Base-by-base conservation (phyloP, 2,329 filamentous ascomycete genomes). In the Neopestalotiopsis sp. region DNA sequence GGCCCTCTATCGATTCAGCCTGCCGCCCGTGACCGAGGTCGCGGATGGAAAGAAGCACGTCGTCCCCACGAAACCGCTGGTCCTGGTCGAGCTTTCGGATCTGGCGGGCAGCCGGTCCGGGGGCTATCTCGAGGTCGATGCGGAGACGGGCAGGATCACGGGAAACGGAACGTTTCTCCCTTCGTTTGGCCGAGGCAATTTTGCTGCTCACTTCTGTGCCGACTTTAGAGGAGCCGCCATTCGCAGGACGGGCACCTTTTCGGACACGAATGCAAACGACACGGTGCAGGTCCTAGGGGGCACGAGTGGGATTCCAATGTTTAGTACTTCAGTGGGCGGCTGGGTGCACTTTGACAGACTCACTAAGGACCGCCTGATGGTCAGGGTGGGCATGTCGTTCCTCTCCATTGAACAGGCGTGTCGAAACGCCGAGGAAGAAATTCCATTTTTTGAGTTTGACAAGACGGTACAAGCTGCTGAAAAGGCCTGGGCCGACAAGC, bases 311-410 rank as follows among this genome's bases (percentile, higher is more conserved):
- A 68, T 58, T 34, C 70, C 72, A 7, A 74, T 82, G 24, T 77
- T 68, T 0, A 70, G 76, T 0, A 81, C 81, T 5, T 81, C 79
- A 30, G 83, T 80, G 0, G 91, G 91, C 13, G 88, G 86, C 1
- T 94, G 89, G 84, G 81, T 88, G 5, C 88, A 90, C 68, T 93
- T 94, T 72, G 77, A 87, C 20, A 71, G 70, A 10, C 76, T 83
- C 1, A 57, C 73, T 4, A 78, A 80, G 0, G 78, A 85, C 63
- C 83, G 85, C n/a, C 86, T 94, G 38, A 77, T 89, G 61, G 91
- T 87, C 5, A 86, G 93, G n/a, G 91, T 94, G 12, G 92, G 92
- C 0, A 77, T 94, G 6, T 94, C 91, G 64, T 94, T 94, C 75
- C 88, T 93, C 53, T 91, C 88, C 69, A 82, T 85, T 3, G 83